Base-by-base conservation (phyloP, 768 basidiomycete species). In the Neoboletus subvelutipes region DNA sequence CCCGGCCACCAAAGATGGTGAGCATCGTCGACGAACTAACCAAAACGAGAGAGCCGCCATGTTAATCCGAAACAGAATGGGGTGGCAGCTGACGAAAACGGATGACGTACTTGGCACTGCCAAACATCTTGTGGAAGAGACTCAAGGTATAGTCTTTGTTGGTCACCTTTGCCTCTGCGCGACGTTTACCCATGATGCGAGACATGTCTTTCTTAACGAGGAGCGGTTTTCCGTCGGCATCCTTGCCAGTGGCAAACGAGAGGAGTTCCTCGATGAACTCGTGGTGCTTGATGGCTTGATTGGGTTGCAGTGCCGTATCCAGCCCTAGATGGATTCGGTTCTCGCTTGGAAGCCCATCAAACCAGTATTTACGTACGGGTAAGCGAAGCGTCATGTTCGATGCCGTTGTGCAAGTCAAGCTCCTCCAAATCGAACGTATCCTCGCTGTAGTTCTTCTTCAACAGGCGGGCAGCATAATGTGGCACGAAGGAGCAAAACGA, bases 401-500 rank as follows among this genome's bases (percentile, higher is more conserved):
- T 76, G 7, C 85, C 84, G 57, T 90, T 90, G 69, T 92, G 90
- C 13, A 87, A 66, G 64, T 82, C 82, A 41, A 92, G 76, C 34
- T 92, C 88, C 10, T 74, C 72, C 13, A 92, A 73, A 64, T 91
- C 82, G 60, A 89, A 81, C 8, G 74, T 82, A 54, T 84, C 89
- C 7, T 56, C 78, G 53, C 63, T 59, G 61, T 88, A 91, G 22
- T 72, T 75, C 58, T 79, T 83, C 8, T 78, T 74, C 54, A 92
- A 69, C 73, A 85, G 74, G 8, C 75, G 66, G 4, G 90, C 87
- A 0, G 81, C 78, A 65, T 73, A 82, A 53, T 81, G 81, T 7
- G 87, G 83, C 0, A 87, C 85, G 64, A 83, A 89, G 61, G 74
- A 79, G 61, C 83, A 84, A 73, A 92, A 90, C 2, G 83, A 78